Evolutionary conservation across 192 early-diverging fungal species (phyloP), one percentile per base, ranked within the genome.

Genomic region (Linnemannia exigua): DNA sequence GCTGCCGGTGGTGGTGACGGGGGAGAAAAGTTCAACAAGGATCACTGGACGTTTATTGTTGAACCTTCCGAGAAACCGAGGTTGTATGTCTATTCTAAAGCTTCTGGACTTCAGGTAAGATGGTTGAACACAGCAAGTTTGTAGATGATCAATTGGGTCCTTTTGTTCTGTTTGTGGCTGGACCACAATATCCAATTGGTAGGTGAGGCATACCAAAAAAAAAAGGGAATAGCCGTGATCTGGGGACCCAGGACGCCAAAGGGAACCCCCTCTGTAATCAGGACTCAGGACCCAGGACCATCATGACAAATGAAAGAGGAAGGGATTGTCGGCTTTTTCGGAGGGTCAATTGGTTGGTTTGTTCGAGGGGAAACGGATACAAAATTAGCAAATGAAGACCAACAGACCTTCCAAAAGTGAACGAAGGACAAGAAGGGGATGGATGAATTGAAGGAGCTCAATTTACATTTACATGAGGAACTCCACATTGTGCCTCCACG

Each of bases 61-160:
- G 96, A 97, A 75, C 96, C 96, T 20, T 87, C 87, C 17, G 92
- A 95, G 74, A 88, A 91, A 51, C 95, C 95, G 5, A 91, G 87
- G 33, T 81, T 97, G 1, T 97, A 94, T 87, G 85, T 91, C 35
- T 91, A 91, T 74, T 82, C 89, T 4, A 83, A 90, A 37, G 90
- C 89, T 0, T 80, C 86, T 33, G 86, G 84, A n/a, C 81, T 95
- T 14, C 87, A 91, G 91, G 94, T 95, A 92, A 75, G 67, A n/a
- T n/a, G n/a, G 67, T 70, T 11, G 16, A 63, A 31, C 25, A 63
- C 8, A 31, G 58, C 58, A 14, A 1, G 52, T 20, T 9, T 61
- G 25, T 63, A 63, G 58, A 63, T 31, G 58, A 63, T 63, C 28
- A 31, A 31, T 63, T 28, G 58, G 28, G 58, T 25, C 12, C 58